phyloP scores from a whole-genome alignment of 331 rosid species.

The Dryas integrifolia region DNA sequence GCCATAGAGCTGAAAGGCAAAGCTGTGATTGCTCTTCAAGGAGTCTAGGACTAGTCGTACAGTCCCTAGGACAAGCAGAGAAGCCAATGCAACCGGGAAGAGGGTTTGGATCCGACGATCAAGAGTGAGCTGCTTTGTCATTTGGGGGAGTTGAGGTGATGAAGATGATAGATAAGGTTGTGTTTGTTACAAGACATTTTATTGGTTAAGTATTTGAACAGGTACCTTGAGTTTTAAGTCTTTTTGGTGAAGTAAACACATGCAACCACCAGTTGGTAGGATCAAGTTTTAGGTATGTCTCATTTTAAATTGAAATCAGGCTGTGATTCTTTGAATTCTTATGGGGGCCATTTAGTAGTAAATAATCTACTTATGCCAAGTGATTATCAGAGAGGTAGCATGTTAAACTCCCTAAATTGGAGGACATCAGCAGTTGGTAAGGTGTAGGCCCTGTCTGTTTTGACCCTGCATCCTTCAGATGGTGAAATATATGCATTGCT shows the following conservation, averaged over 20 bases:
- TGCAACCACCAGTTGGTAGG: conserved; percentile 82
- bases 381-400: neutral
- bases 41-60: conserved; percentile 52
- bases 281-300: conserved; percentile 40
- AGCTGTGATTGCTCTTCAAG: conserved; percentile 52
- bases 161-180: neutral
- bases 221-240: conserved; percentile 50
- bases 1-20: conserved; percentile 33
- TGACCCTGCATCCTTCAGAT: no score
- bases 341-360: conserved; percentile 6
- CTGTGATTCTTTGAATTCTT: neutral
- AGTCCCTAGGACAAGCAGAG: conserved; percentile 56
- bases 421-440: no score
- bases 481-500: no score
- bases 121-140: conserved; percentile 41
- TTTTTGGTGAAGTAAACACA: conserved; percentile 23
- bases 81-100: conserved; percentile 54
- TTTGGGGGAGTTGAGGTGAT: conserved; percentile 26
- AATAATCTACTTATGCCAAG: neutral
- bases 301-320: conserved; percentile 8
- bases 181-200: conserved; percentile 16
- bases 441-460: no score
- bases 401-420: neutral
- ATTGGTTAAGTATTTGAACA: conserved; percentile 12
- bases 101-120: conserved; percentile 54